Conservation (phyloP, 106 monocot species). For the Acanthochlamys bracteata region DNA sequence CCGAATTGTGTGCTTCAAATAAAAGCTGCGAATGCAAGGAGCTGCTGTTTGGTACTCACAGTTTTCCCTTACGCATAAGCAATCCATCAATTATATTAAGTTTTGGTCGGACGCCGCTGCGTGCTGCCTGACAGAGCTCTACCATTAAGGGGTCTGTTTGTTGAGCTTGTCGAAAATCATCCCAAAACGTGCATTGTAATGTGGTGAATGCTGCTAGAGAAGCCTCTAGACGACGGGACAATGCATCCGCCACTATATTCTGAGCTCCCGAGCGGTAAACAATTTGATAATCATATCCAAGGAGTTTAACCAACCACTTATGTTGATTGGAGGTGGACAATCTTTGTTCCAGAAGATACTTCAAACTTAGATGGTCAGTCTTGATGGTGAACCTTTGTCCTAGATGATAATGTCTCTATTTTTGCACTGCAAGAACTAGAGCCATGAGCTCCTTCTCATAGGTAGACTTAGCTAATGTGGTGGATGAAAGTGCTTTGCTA, state of each 20-base stretch:
- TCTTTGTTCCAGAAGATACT: conserved; percentile 1
- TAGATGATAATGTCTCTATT: not conserved
- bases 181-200: not conserved
- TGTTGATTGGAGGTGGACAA: not conserved
- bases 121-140: no score
- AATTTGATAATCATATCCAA: conserved; percentile 1
- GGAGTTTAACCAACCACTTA: not conserved
- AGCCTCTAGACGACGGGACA: not conserved
- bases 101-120: no score
- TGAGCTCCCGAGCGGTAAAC: not conserved
- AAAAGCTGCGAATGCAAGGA: not conserved
- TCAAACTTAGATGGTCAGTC: not conserved
- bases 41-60: not conserved
- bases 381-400: not conserved
- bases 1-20: not conserved
- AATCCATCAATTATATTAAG: not conserved
- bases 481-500: not conserved
- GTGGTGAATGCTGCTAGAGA: not conserved
- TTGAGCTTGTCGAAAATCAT: not conserved
- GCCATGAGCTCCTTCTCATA: conserved; percentile 1
- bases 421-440: not conserved
- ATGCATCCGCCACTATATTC: conserved; percentile 1
- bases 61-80: not conserved
- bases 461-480: not conserved
- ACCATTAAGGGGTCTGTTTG: not conserved